Evolutionary conservation across 345 rosid genomes (phyloP).

Genomic region (Gossypium anomalum): DNA sequence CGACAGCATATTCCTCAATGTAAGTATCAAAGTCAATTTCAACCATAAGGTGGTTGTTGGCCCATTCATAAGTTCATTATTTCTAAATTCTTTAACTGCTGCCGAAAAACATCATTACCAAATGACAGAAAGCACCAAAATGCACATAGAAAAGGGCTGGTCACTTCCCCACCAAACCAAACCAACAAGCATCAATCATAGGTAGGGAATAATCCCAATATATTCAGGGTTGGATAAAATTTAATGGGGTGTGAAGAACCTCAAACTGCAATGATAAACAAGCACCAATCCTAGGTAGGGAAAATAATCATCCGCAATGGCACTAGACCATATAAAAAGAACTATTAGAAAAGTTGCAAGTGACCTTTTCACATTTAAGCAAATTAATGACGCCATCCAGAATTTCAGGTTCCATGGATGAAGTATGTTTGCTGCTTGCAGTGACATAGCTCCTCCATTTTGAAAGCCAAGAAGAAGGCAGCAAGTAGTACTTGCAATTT

Average conservation of each 20-base stretch:
- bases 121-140: not conserved
- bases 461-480: conserved; percentile 79
- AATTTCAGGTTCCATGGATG: conserved; percentile 60
- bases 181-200: not conserved
- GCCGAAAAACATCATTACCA: not conserved
- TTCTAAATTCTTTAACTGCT: not conserved
- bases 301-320: not conserved
- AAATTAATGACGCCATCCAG: conserved; percentile 52
- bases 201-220: not conserved
- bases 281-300: not conserved
- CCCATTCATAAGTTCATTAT: not conserved
- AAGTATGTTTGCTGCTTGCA: conserved; percentile 61
- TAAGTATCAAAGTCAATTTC: not conserved
- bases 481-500: conserved; percentile 57
- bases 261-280: not conserved
- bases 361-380: conserved; percentile 82
- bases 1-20: not conserved
- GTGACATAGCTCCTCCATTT: conserved; percentile 78
- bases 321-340: conserved; percentile 16
- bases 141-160: not conserved
- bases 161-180: conserved; percentile 6
- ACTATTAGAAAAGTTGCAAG: conserved; percentile 17
- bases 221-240: not conserved
- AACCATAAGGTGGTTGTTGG: conserved; percentile 4
- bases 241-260: not conserved